These are phyloP conservation scores for Trametes hirsuta DNA, from an alignment of 1,284 basidiomycete genomes.

Conservation along the genomic window DNA sequence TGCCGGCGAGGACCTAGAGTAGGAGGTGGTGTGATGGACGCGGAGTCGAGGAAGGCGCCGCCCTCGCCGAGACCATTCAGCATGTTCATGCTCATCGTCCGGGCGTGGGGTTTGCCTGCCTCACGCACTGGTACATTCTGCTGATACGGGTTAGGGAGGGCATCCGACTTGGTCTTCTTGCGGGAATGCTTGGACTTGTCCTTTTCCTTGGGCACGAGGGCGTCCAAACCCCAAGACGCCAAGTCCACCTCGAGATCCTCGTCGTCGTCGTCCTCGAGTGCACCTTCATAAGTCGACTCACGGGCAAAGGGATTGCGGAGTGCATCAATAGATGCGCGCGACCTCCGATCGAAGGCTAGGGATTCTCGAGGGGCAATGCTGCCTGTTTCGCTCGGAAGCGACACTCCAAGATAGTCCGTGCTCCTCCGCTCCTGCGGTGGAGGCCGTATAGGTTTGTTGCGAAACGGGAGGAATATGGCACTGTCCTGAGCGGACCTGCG, in stretches of 20 bases:
- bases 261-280: constrained; percentile 44
- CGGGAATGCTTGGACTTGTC: constrained; percentile 30
- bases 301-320: constrained; percentile 72
- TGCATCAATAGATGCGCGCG: constrained; percentile 58
- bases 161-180: constrained; percentile 52
- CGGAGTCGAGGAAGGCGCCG: constrained; percentile 47
- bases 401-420: constrained; percentile 67
- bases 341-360: constrained; percentile 46
- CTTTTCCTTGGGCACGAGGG: constrained; percentile 64
- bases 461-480: constrained; percentile 77
- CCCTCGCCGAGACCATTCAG: constrained; percentile 55
- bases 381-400: constrained; percentile 61
- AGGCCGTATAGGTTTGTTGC: constrained; percentile 47
- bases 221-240: constrained; percentile 81
- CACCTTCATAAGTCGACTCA: constrained; percentile 60
- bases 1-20: constrained; percentile 39
- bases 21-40: constrained; percentile 24
- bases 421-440: constrained; percentile 47
- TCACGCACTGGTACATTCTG: constrained; percentile 16
- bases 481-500: constrained; percentile 75
- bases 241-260: constrained; percentile 75
- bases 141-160: constrained; percentile 53
- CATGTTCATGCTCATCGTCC: constrained; percentile 68
- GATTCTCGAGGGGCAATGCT: constrained; percentile 52
- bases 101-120: constrained; percentile 35